Percentiles rank a stretch among this genome's conserved stretches.
phyloP scores from a whole-genome alignment of 345 rosid species.

The thale cress (Arabidopsis thaliana) region DNA sequence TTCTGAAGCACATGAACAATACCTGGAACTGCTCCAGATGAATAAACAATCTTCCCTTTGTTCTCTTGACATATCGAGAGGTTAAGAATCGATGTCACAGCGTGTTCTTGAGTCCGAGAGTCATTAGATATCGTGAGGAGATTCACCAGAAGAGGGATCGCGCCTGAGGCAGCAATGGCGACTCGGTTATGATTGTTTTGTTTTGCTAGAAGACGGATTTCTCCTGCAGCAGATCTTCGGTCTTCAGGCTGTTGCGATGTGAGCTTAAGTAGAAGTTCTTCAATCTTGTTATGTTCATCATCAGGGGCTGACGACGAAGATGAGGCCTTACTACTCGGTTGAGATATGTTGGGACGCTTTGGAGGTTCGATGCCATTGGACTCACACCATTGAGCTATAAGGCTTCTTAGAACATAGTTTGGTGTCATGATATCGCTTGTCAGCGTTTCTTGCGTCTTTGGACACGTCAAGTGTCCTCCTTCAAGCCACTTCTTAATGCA shows the following conservation, averaged over 20 bases:
- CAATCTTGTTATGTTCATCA: slow-evolving; percentile 61
- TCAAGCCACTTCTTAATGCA: slow-evolving; percentile 89
- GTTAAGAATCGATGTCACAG: slow-evolving; percentile 90
- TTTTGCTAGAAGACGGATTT: slow-evolving; percentile 93
- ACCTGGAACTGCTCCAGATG: slow-evolving; percentile 78
- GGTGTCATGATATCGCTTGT: slow-evolving; percentile 67
- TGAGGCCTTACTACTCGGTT: slow-evolving; percentile 55
- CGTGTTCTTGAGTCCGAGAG: slow-evolving; percentile 84
- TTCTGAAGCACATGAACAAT: slow-evolving; percentile 82
- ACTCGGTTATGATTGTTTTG: slow-evolving; percentile 86
- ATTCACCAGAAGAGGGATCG: slow-evolving; percentile 79
- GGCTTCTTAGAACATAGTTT: slow-evolving; percentile 85
- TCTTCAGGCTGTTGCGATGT: slow-evolving; percentile 65
- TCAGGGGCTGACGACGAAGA: slow-evolving; percentile 59
- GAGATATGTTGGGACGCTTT: slow-evolving; percentile 66
- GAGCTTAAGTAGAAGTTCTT: slow-evolving; percentile 73
- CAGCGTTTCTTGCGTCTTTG: slow-evolving; percentile 84
- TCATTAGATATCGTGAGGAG: slow-evolving; percentile 67
- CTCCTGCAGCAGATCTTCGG: slow-evolving; percentile 81
- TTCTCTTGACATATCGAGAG: slow-evolving; percentile 88
- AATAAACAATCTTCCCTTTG: slow-evolving; percentile 76
- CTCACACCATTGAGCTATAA: slow-evolving; percentile 96
- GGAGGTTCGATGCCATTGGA: slow-evolving; percentile 86
- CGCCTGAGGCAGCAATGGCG: slow-evolving; percentile 90
- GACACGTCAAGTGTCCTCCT: slow-evolving; percentile 80